Conservation (phyloP, 2,329 filamentous ascomycete species). For the Stylonectria norvegica region DNA sequence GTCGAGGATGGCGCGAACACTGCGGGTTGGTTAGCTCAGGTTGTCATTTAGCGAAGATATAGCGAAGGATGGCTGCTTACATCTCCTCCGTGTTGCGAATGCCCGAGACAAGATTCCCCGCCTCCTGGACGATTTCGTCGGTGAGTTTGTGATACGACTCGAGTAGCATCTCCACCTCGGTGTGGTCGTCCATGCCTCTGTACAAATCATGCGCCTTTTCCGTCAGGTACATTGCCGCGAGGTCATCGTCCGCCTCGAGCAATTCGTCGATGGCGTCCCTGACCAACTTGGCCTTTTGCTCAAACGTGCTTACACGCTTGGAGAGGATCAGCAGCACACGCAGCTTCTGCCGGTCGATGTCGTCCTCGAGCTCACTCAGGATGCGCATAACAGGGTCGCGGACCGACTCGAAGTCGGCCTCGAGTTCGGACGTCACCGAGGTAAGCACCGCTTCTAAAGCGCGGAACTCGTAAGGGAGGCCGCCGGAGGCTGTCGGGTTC, state of each 20-base stretch:
- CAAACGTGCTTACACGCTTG: constrained; percentile 93
- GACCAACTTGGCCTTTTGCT: constrained; percentile 92
- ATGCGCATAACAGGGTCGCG: constrained; percentile 88
- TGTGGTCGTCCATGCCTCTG: constrained; percentile 80
- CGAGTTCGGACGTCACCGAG: constrained; percentile 85
- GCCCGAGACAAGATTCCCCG: constrained; percentile 85
- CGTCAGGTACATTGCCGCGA: constrained; percentile 91
- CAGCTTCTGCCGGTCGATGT: constrained; percentile 93
- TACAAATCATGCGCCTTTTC: constrained; percentile 75
- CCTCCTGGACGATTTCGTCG: constrained; percentile 95
- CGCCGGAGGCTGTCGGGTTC: constrained; percentile 51
- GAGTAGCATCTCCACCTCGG: constrained; percentile 93
- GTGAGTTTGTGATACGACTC: constrained; percentile 98
- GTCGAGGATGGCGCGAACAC: constrained; percentile 93
- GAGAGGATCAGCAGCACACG: constrained; percentile 87
- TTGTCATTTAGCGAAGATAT: neutral
- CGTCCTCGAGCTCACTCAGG: constrained; percentile 86
- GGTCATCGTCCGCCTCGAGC: constrained; percentile 91
- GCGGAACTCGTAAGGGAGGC: constrained; percentile 90
- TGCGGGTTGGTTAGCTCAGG: constrained; percentile 37
- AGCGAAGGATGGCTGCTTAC: constrained; percentile 49
- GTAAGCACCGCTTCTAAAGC: constrained; percentile 93
- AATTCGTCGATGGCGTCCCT: constrained; percentile 93
- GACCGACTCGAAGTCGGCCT: constrained; percentile 92
- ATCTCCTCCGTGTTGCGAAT: constrained; percentile 99